Evolutionary conservation across 2,329 filamentous ascomycete species (phyloP), one percentile per base, ranked within the genome.

Genomic region (Magnaporthiopsis incrustans): DNA sequence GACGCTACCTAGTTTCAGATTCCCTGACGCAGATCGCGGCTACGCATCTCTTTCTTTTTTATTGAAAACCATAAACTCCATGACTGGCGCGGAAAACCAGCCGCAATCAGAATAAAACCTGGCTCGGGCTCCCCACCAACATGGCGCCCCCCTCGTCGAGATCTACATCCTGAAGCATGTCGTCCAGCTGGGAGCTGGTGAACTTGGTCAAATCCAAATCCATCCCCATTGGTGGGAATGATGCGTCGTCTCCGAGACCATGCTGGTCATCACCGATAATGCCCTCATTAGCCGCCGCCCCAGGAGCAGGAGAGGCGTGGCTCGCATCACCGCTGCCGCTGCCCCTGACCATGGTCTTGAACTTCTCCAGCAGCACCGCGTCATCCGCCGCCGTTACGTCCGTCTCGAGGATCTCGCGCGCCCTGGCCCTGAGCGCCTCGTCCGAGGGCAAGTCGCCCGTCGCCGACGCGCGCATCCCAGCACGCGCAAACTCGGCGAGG

Each of bases 371-470:
- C 25, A 87, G 72, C 2, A 77, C 74, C 0, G 71, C 68, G 68
- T 87, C 83, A 60, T 88, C 85, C 0, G 83, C 84, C 8, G 84
- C 74, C 1, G 85, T 87, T 6, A 68, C 70, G 5, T 76, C 70
- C 35, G 77, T 72, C 3, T 77, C 74, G 63, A 84, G 69, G 59
- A 87, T 81, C 61, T 80, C 75, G 61, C 79, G 73, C 2, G 80
- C 85, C 63, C 78, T 77, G 15, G 74, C 73, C 35, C 77, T 75
- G 5, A 88, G 70, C 30, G 74, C 74, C 3, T 77, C 77, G 68
- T 86, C 82, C 2, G 70, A 71, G 0, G 85, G 85, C 66, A 84
- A 77, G 6, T 68, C 69, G 3, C 77, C 78, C 1, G 71, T 74
- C 5, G 70, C 71, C 7, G 33, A n/a, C 12, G 53, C 59, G 27